A percentile compares a stretch with the other conserved stretches of the same genome.
Conservation (phyloP, 768 basidiomycete genomes). For the Infundibulicybe gibba region DNA sequence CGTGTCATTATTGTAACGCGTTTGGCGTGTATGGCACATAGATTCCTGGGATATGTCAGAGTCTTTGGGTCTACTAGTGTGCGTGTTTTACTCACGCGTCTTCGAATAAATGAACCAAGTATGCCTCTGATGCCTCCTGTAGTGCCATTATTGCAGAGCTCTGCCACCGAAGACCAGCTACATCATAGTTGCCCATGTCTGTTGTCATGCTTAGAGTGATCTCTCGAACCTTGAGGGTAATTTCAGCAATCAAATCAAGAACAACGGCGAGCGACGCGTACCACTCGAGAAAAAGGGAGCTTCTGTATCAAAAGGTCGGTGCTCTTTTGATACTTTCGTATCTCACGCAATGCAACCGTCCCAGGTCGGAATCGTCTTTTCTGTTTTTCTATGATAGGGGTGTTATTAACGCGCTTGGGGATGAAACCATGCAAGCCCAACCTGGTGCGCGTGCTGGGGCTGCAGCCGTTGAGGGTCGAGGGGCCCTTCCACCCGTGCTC, state of each 20-base stretch:
- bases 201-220: conserved; percentile 90
- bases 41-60: conserved; percentile 53
- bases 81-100: conserved; percentile 78
- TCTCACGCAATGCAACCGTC: conserved; percentile 87
- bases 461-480: conserved; percentile 25
- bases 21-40: conserved; percentile 97
- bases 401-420: too few species aligned
- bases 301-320: conserved; percentile 86
- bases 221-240: conserved; percentile 77
- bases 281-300: conserved; percentile 89
- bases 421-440: neutral
- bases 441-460: conserved; percentile 7
- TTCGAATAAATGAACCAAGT: conserved; percentile 93
- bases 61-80: neutral
- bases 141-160: conserved; percentile 89
- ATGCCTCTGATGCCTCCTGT: conserved; percentile 97
- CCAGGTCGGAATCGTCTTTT: conserved; percentile 80
- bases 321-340: conserved; percentile 90
- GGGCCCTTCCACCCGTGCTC: conserved; percentile 70
- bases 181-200: conserved; percentile 59
- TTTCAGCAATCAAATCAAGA: neutral
- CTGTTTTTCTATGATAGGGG: conserved; percentile 29
- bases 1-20: conserved; percentile 97
- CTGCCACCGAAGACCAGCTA: conserved; percentile 85
- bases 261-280: conserved; percentile 35